Conservation (phyloP, 2,329 filamentous ascomycete genomes). For the Geosmithia putterillii region DNA sequence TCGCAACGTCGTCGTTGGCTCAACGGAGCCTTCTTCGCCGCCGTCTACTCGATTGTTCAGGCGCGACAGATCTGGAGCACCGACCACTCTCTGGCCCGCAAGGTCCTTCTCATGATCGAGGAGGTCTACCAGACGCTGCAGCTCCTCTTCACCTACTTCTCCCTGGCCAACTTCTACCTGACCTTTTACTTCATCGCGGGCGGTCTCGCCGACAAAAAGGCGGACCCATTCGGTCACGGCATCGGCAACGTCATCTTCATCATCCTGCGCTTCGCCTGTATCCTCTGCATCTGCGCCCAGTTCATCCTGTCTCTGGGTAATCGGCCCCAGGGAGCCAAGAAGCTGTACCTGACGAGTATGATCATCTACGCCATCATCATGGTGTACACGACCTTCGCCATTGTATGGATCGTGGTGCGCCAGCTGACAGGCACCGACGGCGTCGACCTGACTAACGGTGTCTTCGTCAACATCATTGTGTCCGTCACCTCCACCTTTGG, state of each 20-base stretch:
- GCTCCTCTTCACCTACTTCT: slow-evolving; percentile 94
- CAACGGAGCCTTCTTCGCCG: slow-evolving; percentile 97
- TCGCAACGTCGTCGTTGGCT: slow-evolving; percentile 94
- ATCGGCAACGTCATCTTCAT: slow-evolving; percentile 79
- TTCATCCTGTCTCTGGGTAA: slow-evolving; percentile 97
- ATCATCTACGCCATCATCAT: slow-evolving; percentile 88
- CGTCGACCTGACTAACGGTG: slow-evolving; percentile 60
- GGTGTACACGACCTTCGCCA: slow-evolving; percentile 85
- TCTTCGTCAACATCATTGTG: slow-evolving; percentile 91
- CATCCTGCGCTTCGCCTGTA: slow-evolving; percentile 71
- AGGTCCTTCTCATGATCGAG: slow-evolving; percentile 85
- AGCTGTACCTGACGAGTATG: slow-evolving; percentile 80
- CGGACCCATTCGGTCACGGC: slow-evolving; percentile 86
- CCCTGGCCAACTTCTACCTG: slow-evolving; percentile 95
- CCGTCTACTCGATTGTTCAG: slow-evolving; percentile 92
- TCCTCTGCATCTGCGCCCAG: slow-evolving; percentile 83
- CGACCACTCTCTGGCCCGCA: slow-evolving; percentile 80
- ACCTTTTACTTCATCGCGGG: slow-evolving; percentile 98
- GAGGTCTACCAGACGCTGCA: slow-evolving; percentile 92
- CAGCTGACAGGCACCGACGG: slow-evolving; percentile 49
- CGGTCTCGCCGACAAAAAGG: slow-evolving; percentile 62
- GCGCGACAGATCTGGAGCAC: slow-evolving; percentile 88
- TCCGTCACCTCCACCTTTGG: slow-evolving; percentile 82
- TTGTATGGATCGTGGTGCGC: slow-evolving; percentile 77
- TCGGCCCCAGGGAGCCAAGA: slow-evolving; percentile 85